Conservation (phyloP, 2,329 filamentous ascomycete species). For the Emergomyces pasteurianus region DNA sequence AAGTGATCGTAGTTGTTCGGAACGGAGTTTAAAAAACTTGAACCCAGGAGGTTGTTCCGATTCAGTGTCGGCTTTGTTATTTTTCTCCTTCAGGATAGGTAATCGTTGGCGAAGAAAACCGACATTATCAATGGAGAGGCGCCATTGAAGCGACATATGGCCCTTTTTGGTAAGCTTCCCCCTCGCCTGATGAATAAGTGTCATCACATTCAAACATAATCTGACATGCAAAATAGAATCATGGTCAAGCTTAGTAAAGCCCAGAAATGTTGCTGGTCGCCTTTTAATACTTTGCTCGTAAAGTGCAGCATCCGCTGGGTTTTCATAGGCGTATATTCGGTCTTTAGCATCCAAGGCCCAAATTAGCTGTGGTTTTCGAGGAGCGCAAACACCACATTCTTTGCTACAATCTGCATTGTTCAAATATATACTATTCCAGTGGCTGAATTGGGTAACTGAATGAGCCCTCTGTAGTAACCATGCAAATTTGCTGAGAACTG, state of each 20-base stretch:
- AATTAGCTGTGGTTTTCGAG: slow-evolving; percentile 20
- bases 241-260: slow-evolving; percentile 24
- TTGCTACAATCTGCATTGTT: background rate
- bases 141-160: slow-evolving; percentile 29
- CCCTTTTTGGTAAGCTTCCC: slow-evolving; percentile 15
- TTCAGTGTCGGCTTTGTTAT: slow-evolving; percentile 29
- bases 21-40: slow-evolving; percentile 28
- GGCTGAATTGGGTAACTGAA: slow-evolving; percentile 15
- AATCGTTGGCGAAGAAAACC: slow-evolving; percentile 23
- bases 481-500: slow-evolving; percentile 16
- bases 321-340: slow-evolving; percentile 36
- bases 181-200: slow-evolving; percentile 25
- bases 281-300: slow-evolving; percentile 42
- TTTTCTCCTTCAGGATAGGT: slow-evolving; percentile 30
- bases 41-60: slow-evolving; percentile 27
- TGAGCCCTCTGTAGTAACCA: slow-evolving; percentile 24
- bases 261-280: slow-evolving; percentile 32
- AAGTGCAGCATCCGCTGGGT: slow-evolving; percentile 37
- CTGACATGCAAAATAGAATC: slow-evolving; percentile 25
- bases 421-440: slow-evolving; percentile 18
- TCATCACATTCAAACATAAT: slow-evolving; percentile 27
- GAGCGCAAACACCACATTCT: slow-evolving; percentile 21
- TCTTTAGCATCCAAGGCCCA: slow-evolving; percentile 22
- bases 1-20: slow-evolving; percentile 44
- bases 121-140: slow-evolving; percentile 36